A percentile compares a stretch with the other conserved stretches of the same genome.
Evolutionary conservation across 805 yeast species (phyloP).

Genomic region (Metschnikowia bowlesiae): DNA sequence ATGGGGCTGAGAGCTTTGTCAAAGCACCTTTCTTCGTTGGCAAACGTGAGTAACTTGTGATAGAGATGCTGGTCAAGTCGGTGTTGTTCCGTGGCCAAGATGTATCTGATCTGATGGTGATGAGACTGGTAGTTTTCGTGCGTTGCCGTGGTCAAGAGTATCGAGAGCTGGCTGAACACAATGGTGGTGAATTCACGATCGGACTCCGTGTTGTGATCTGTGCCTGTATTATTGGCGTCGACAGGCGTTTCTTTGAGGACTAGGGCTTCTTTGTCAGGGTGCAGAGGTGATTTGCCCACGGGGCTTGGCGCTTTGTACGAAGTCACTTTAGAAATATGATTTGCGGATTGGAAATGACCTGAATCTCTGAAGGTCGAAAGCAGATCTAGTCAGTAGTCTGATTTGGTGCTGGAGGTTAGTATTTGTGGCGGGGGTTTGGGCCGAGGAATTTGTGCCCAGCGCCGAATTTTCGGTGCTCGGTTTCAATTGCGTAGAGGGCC

Average conservation of each 20-base stretch:
- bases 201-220: not conserved
- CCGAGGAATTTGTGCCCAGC: not conserved
- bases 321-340: slow-evolving; percentile 27
- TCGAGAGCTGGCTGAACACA: slow-evolving; percentile 49
- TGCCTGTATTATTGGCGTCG: not conserved
- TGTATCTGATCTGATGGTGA: slow-evolving; percentile 43
- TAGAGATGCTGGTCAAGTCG: slow-evolving; percentile 10
- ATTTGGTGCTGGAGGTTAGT: slow-evolving; percentile 6
- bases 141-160: slow-evolving; percentile 44
- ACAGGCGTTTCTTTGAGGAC: slow-evolving; percentile 10
- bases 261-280: slow-evolving; percentile 7
- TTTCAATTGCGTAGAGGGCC: not conserved
- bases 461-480: not conserved
- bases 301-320: slow-evolving; percentile 32
- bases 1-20: slow-evolving; percentile 14
- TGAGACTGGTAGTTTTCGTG: slow-evolving; percentile 37
- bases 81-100: slow-evolving; percentile 24
- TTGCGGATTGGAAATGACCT: slow-evolving; percentile 1
- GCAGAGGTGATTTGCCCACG: slow-evolving; percentile 29
- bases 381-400: slow-evolving; percentile 43
- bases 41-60: slow-evolving; percentile 11
- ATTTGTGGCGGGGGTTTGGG: not conserved
- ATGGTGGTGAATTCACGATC: slow-evolving; percentile 27
- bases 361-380: slow-evolving; percentile 8
- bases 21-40: slow-evolving; percentile 4